Percentiles rank a stretch among this genome's conserved stretches.
phyloP scores from a whole-genome alignment of 352 stramenopile species.

The Globisporangium nagaii region DNA sequence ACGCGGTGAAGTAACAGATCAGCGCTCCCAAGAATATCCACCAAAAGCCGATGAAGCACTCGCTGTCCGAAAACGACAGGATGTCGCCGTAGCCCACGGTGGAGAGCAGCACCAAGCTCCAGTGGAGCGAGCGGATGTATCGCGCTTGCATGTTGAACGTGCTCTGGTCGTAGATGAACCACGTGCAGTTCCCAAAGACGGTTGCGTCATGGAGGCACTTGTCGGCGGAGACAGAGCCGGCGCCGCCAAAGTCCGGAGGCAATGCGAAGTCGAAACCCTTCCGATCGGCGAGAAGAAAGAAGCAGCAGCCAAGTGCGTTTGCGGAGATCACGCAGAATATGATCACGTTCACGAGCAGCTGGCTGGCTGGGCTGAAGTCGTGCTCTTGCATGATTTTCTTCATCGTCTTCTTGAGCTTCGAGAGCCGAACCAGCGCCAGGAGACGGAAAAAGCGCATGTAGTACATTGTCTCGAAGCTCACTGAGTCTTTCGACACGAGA shows the following conservation, averaged over 20 bases:
- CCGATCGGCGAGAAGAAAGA: conserved; percentile 18
- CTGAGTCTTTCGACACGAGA: conserved; percentile 11
- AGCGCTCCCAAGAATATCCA: conserved; percentile 19
- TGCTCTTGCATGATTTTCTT: conserved; percentile 22
- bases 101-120: conserved; percentile 67
- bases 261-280: conserved; percentile 1
- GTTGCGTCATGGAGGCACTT: conserved; percentile 46
- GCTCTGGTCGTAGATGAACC: conserved; percentile 65
- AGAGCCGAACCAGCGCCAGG: conserved; percentile 11
- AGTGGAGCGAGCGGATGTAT: conserved; percentile 57
- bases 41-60: conserved; percentile 13
- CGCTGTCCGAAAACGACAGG: conserved; percentile 42
- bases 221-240: conserved; percentile 26
- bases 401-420: conserved; percentile 16
- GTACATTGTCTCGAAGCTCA: conserved; percentile 11
- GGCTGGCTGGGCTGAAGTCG: conserved; percentile 18
- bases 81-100: conserved; percentile 72
- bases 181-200: conserved; percentile 56
- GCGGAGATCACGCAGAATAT: conserved; percentile 9
- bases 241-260: neutral
- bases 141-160: conserved; percentile 51
- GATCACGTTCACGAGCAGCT: conserved; percentile 14
- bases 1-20: conserved; percentile 22
- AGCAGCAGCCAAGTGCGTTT: conserved; percentile 14
- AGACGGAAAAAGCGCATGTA: conserved; percentile 19